phyloP scores from a whole-genome alignment of 805 yeast genomes.

The Candida saitoana region DNA sequence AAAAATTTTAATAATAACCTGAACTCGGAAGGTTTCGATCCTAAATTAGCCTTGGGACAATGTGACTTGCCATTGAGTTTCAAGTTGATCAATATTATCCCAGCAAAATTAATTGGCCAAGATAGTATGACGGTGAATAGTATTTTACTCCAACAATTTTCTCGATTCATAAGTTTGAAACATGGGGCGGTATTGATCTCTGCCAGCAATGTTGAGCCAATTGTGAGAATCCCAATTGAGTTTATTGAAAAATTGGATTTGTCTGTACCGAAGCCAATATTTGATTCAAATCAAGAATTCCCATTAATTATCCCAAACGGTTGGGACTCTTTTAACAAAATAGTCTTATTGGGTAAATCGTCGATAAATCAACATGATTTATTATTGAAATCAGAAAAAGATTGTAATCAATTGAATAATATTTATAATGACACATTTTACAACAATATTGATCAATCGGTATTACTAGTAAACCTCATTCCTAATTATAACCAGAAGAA shows the following conservation, averaged over 20 bases:
- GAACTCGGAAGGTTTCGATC: neutral
- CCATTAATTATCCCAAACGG: slow-evolving; percentile 41
- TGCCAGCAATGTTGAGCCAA: slow-evolving; percentile 6
- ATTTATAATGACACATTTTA: neutral
- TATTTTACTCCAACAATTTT: slow-evolving; percentile 29
- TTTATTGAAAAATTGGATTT: slow-evolving; percentile 7
- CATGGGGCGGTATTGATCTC: slow-evolving; percentile 25
- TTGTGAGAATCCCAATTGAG: slow-evolving; percentile 5
- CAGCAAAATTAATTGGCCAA: slow-evolving; percentile 11
- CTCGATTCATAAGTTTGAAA: slow-evolving; percentile 28
- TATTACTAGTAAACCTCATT: neutral
- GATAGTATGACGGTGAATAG: slow-evolving; percentile 17
- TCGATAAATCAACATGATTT: slow-evolving; percentile 11
- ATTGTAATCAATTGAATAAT: neutral
- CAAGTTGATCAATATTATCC: slow-evolving; percentile 15
- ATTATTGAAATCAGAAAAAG: slow-evolving; percentile 3
- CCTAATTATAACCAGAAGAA: neutral
- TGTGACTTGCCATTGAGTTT: slow-evolving; percentile 21
- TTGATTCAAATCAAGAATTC: slow-evolving; percentile 8
- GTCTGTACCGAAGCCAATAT: slow-evolving; percentile 14
- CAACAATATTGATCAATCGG: neutral
- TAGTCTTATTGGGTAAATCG: slow-evolving; percentile 31
- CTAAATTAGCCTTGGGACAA: slow-evolving; percentile 16
- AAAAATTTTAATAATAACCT: neutral
- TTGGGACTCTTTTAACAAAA: slow-evolving; percentile 51